phyloP scores from a whole-genome alignment of 768 basidiomycete species.

The Lenzites betulinus region DNA sequence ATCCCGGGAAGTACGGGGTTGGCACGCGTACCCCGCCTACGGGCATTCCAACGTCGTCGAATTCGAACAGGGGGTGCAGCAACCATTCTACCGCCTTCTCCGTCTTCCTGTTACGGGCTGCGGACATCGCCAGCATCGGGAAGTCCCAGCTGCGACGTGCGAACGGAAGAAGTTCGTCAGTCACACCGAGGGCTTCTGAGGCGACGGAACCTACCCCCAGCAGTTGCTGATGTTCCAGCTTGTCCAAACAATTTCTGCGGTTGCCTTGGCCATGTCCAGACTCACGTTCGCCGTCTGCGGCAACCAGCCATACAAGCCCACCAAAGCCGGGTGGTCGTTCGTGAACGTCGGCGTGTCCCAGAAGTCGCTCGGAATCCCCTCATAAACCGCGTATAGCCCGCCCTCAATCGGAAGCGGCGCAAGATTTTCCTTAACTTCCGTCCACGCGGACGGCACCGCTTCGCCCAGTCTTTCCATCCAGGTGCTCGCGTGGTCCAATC shows the following conservation, averaged over 20 bases:
- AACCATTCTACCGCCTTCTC: conserved; percentile 57
- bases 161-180: not conserved
- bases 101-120: conserved; percentile 52
- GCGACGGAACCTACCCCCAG: conserved; percentile 46
- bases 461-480: conserved; percentile 51
- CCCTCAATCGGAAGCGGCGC: conserved; percentile 54
- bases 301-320: conserved; percentile 60
- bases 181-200: not conserved
- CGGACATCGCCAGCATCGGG: conserved; percentile 63
- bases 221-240: conserved; percentile 56
- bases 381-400: conserved; percentile 55
- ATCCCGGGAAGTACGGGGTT: conserved; percentile 61
- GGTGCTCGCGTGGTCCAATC: conserved; percentile 47
- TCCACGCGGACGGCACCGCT: conserved; percentile 45
- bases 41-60: conserved; percentile 65
- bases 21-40: conserved; percentile 55
- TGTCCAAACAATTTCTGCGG: conserved; percentile 54
- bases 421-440: conserved; percentile 44
- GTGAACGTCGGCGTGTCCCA: conserved; percentile 54
- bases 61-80: conserved; percentile 53
- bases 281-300: conserved; percentile 52
- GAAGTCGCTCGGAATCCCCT: conserved; percentile 53
- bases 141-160: conserved; percentile 54
- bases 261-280: conserved; percentile 46
- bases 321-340: conserved; percentile 59